These are phyloP conservation scores for Suillus luteus DNA, from an alignment of 768 basidiomycete genomes.

Conservation along the genomic window DNA sequence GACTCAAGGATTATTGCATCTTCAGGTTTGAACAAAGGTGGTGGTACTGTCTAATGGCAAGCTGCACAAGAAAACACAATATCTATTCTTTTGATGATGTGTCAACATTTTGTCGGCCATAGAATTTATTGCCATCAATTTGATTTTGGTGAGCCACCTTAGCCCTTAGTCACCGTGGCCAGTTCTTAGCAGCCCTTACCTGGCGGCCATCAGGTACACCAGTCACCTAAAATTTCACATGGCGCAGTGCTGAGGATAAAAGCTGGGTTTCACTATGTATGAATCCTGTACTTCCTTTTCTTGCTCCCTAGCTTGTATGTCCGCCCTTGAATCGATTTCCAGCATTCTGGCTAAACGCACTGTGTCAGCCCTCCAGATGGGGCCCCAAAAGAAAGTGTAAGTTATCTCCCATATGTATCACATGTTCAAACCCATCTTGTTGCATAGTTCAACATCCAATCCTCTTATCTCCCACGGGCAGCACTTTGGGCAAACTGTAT, in stretches of 20 bases:
- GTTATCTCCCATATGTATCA: neutral
- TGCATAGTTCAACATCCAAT: constrained; percentile 15
- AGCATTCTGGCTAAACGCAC: neutral
- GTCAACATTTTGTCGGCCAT: too few relatives aligned
- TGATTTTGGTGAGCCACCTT: too few relatives aligned
- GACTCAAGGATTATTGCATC: neutral
- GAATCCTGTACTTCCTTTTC: neutral
- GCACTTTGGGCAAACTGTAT: constrained; percentile 23
- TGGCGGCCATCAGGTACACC: too few relatives aligned
- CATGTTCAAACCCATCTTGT: neutral
- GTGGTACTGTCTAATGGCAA: neutral
- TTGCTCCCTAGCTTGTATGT: neutral
- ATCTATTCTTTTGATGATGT: too few relatives aligned
- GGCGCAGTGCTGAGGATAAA: neutral
- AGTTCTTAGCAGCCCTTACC: too few relatives aligned
- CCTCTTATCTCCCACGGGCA: constrained; percentile 21
- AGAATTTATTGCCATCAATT: too few relatives aligned
- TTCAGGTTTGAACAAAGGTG: neutral
- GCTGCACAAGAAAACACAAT: too few relatives aligned
- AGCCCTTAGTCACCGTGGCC: too few relatives aligned
- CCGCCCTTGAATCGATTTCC: neutral
- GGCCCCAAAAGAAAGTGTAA: constrained; percentile 17
- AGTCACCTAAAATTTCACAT: neutral
- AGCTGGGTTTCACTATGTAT: neutral
- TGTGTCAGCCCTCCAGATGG: constrained; percentile 16